A percentile compares a stretch with the other conserved stretches of the same genome.
These are phyloP conservation scores for Lumnitzera littorea DNA, from an alignment of 345 rosid genomes.

Conservation along the genomic window DNA sequence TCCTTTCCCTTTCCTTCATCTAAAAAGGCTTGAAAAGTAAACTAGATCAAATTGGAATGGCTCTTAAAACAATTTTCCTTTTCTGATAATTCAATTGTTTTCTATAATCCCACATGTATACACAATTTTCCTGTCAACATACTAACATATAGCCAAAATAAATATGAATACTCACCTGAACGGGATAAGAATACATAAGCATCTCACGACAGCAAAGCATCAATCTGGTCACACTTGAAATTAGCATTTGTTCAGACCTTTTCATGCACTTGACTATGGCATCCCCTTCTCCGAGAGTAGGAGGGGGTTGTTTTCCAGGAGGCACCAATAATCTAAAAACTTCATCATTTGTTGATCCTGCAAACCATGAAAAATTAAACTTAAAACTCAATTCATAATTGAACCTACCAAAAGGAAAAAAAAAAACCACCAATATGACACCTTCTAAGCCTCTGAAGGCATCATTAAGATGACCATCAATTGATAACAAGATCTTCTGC, in stretches of 20 bases:
- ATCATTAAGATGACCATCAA: constrained; percentile 52
- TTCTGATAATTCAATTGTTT: no score
- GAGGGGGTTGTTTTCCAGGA: constrained; percentile 65
- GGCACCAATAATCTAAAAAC: constrained; percentile 57
- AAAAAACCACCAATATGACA: constrained; percentile 30
- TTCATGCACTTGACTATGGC: constrained; percentile 26
- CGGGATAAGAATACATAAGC: constrained; percentile 61
- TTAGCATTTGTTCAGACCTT: constrained; percentile 38
- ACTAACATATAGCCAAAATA: neutral
- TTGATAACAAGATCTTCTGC: constrained; percentile 55
- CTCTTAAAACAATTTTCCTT: no score
- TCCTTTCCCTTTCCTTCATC: no score
- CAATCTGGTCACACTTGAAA: constrained; percentile 42
- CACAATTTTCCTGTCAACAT: neutral
- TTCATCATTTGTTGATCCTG: constrained; percentile 56
- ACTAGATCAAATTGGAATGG: no score
- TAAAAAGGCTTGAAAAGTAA: no score
- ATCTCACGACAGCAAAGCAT: constrained; percentile 55
- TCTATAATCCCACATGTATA: neutral
- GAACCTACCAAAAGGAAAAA: constrained; percentile 1
- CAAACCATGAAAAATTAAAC: constrained; percentile 10
- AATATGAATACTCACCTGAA: constrained; percentile 40
- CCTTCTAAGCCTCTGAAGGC: constrained; percentile 79
- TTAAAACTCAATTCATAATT: neutral
- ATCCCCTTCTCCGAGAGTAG: constrained; percentile 40